Base-by-base conservation (phyloP, 352 stramenopile species). In the Halophytophthora polymorphica region DNA sequence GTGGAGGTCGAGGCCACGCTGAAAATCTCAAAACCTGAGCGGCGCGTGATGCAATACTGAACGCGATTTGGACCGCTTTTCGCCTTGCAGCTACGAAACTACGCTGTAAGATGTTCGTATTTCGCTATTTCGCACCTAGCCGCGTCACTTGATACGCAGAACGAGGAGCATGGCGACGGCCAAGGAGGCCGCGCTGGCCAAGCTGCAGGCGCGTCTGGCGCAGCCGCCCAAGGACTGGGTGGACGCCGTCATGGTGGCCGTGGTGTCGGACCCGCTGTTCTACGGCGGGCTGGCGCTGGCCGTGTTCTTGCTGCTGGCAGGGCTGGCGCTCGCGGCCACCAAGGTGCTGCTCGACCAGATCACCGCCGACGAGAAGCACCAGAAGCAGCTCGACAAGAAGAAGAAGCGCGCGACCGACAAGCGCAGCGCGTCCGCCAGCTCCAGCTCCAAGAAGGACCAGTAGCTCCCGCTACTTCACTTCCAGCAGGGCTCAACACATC, bases 221-320 rank as follows among this genome's bases (percentile, higher is more conserved):
- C 66, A 72, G 37, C 71, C 69, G 28, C 68, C 77, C 15, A 68
- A 83, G 61, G 73, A 69, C 53, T 92, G 78, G 78, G 71, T 73
- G 33, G 82, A 89, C 53, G 58, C 68, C 22, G 53, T 89, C 23
- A 69, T 89, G 57, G 58, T 86, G 21, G 66, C 69, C 13, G 52
- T 92, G 41, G 44, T 86, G 25, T 72, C 69, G 39, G 77, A 92
- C 21, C 82, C 82, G 15, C 39, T 66, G n/a, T 87, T 86, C 56
- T 90, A 87, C 58, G 70, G 58, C 19, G 48, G 55, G 15, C 17
- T 83, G 28, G 62, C 49, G 21, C 41, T 77, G 17, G 62, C 58
- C 36, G 51, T 77, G 34, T 78, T 90, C 36, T 41, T 81, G 25
- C 45, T 71, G 44, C 55, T 92, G 13, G 76, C 65, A 31, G 19